phyloP scores from a whole-genome alignment of 2,329 filamentous ascomycete species.

The Verticillium nubilum region DNA sequence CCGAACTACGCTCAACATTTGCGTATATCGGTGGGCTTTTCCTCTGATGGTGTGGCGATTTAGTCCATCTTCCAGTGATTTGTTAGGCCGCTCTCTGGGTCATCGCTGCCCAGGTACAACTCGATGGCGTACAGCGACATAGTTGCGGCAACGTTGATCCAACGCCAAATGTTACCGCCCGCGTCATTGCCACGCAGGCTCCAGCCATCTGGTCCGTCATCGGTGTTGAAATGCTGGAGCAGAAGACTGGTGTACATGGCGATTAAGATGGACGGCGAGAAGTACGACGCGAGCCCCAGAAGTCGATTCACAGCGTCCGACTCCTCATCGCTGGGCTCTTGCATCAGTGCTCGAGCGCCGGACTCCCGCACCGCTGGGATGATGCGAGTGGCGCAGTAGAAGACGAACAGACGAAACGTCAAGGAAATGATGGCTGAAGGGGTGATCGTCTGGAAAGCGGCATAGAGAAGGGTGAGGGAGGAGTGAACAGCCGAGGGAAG shows the following conservation, averaged over 20 bases:
- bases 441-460: constrained; percentile 91
- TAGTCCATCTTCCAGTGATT: constrained; percentile 92
- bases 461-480: constrained; percentile 78
- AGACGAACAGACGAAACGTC: constrained; percentile 87
- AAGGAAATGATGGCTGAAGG: constrained; percentile 94
- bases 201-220: constrained; percentile 70
- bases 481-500: constrained; percentile 81
- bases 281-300: constrained; percentile 83
- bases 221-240: constrained; percentile 89
- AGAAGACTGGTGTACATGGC: constrained; percentile 94
- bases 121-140: constrained; percentile 90
- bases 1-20: neutral
- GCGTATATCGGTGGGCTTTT: constrained; percentile 23
- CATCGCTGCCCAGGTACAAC: constrained; percentile 77
- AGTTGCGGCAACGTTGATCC: constrained; percentile 86
- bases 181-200: constrained; percentile 75
- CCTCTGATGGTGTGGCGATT: neutral
- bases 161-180: constrained; percentile 84
- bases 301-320: constrained; percentile 75
- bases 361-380: constrained; percentile 89
- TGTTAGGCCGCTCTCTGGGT: constrained; percentile 66
- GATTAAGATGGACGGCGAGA: constrained; percentile 89
- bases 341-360: constrained; percentile 74
- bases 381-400: constrained; percentile 92
- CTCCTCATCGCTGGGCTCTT: constrained; percentile 82